Conservation (phyloP, 495 filamentous ascomycete genomes). For the Tuber brumale region DNA sequence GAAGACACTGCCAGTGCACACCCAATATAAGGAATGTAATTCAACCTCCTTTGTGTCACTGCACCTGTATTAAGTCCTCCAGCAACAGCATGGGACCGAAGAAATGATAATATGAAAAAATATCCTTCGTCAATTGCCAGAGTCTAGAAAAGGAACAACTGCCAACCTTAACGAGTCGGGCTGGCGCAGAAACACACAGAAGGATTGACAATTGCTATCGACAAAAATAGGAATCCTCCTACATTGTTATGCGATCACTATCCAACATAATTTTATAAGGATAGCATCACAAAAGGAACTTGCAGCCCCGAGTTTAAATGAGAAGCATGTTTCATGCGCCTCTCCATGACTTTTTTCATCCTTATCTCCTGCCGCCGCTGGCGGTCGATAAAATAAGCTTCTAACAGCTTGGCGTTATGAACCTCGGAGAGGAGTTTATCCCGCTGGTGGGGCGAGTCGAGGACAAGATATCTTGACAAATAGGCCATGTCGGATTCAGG, state of each 20-base stretch:
- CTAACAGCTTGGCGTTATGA: background rate
- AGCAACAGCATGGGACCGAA: background rate
- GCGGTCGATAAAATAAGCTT: background rate
- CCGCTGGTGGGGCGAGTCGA: background rate
- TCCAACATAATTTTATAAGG: background rate
- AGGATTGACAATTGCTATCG: background rate
- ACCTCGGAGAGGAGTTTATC: background rate
- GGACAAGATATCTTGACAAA: background rate
- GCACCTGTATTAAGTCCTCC: background rate
- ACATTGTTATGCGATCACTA: background rate
- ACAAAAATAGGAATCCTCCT: background rate
- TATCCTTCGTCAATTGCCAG: background rate
- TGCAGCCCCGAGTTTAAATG: background rate
- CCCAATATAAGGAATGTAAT: background rate
- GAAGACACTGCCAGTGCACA: background rate
- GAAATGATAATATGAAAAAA: background rate
- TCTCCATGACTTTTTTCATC: background rate
- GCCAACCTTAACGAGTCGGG: background rate
- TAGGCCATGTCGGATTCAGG: background rate
- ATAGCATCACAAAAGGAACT: background rate
- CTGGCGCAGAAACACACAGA: background rate
- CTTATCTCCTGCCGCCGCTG: background rate
- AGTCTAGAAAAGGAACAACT: background rate
- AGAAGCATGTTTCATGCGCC: background rate
- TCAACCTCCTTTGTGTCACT: background rate